A percentile compares a stretch with the other conserved stretches of the same genome.
phyloP scores from a whole-genome alignment of 805 yeast species.

The Blastobotrys peoriensis region DNA sequence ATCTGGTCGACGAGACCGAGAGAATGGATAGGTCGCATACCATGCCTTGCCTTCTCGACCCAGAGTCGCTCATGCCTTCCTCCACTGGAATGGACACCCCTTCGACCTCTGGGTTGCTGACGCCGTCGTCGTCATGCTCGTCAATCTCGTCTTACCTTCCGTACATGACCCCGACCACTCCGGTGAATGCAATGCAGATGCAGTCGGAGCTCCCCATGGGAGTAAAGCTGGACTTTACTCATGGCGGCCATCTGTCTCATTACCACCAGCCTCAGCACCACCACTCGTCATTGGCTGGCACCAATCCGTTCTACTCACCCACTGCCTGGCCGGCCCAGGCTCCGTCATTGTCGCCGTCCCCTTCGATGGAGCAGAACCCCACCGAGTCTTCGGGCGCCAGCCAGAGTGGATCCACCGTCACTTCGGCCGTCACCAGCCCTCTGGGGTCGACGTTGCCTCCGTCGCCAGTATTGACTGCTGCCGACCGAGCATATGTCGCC shows the following conservation, averaged over 20 bases:
- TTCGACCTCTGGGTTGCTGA: slow-evolving; percentile 8
- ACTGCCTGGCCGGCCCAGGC: slow-evolving; percentile 17
- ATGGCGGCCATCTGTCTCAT: not conserved
- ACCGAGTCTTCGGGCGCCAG: not conserved
- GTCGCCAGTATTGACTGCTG: slow-evolving; percentile 5
- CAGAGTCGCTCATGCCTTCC: slow-evolving; percentile 4
- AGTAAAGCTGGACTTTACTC: slow-evolving; percentile 18
- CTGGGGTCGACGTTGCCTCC: slow-evolving; percentile 2
- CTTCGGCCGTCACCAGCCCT: slow-evolving; percentile 4
- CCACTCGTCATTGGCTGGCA: slow-evolving; percentile 16
- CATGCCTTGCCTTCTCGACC: slow-evolving; percentile 4
- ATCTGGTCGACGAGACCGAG: slow-evolving; percentile 3
- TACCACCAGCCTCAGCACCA: not conserved
- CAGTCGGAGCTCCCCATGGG: slow-evolving; percentile 9
- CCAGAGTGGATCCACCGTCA: slow-evolving; percentile 1
- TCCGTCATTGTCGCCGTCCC: not conserved
- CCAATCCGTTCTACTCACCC: slow-evolving; percentile 32
- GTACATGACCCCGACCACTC: slow-evolving; percentile 17
- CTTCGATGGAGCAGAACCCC: not conserved
- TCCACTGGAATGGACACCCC: not conserved
- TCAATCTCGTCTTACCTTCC: slow-evolving; percentile 5
- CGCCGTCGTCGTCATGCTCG: slow-evolving; percentile 11
- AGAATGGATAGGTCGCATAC: slow-evolving; percentile 11
- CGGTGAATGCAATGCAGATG: slow-evolving; percentile 5
- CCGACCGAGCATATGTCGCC: slow-evolving; percentile 2